Conservation (phyloP, 257 asterid genomes). For the Plantago elongata region DNA sequence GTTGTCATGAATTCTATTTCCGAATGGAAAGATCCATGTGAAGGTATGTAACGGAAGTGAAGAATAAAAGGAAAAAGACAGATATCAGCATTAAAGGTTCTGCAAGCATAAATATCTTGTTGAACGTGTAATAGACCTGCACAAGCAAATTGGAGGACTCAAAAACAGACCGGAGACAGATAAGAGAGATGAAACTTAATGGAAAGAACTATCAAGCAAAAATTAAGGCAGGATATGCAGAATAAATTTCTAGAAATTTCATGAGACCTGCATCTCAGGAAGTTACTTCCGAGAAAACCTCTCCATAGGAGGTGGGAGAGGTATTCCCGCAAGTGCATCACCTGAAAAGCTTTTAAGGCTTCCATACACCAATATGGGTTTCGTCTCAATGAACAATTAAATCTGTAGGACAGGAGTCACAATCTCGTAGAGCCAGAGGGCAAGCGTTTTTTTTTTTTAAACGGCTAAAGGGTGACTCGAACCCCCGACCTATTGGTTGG, state of each 20-base stretch:
- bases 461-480: no score
- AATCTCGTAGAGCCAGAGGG: no score
- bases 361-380: no score
- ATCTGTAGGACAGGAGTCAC: no score
- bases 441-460: no score
- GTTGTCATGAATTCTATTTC: conserved; percentile 35
- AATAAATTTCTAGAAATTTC: neutral
- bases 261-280: no score
- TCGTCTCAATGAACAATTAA: no score
- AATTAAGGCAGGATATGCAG: neutral
- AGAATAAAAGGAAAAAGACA: conserved; percentile 71
- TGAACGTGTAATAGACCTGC: conserved; percentile 95
- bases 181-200: conserved; percentile 1
- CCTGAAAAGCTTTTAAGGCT: no score
- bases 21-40: conserved; percentile 74
- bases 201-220: neutral
- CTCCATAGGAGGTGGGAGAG: no score
- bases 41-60: conserved; percentile 66
- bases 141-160: conserved; percentile 13
- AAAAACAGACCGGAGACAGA: neutral
- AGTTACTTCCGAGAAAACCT: no score
- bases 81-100: conserved; percentile 88
- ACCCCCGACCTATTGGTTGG: no score
- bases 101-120: conserved; percentile 83
- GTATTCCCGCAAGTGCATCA: no score